Evolutionary conservation across 768 basidiomycete genomes (phyloP).

Genomic region (Amanita phalloides): DNA sequence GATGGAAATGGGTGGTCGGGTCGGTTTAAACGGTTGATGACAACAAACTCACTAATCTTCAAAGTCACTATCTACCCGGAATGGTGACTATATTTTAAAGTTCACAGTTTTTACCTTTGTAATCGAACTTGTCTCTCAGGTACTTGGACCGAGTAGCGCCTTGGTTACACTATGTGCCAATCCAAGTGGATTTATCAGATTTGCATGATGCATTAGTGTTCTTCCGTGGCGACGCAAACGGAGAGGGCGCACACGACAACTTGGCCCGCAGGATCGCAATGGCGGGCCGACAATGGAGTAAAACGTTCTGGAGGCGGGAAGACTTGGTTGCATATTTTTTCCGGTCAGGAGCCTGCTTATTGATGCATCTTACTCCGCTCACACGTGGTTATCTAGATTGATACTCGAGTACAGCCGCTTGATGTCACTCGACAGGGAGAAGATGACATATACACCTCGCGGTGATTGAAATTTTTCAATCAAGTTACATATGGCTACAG

Average conservation of each 20-base stretch:
- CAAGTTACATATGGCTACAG: not conserved
- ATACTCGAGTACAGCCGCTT: constrained; percentile 19
- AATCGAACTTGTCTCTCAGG: constrained; percentile 19
- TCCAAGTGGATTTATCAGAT: constrained; percentile 55
- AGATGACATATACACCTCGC: constrained; percentile 14
- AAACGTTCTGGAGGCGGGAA: constrained; percentile 33
- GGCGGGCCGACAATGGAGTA: constrained; percentile 21
- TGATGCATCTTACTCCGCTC: not conserved
- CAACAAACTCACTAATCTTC: constrained; percentile 52
- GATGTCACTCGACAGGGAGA: constrained; percentile 18
- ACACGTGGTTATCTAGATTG: constrained; percentile 8
- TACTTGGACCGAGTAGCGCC: constrained; percentile 46
- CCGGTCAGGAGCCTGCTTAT: constrained; percentile 24
- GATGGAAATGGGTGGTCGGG: constrained; percentile 63
- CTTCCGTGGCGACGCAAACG: constrained; percentile 54
- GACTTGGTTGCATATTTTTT: constrained; percentile 36
- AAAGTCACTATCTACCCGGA: constrained; percentile 68
- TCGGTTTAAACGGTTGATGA: constrained; percentile 57
- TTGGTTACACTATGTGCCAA: constrained; percentile 69
- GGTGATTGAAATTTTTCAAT: not conserved
- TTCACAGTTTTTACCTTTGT: not conserved
- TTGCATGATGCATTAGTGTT: constrained; percentile 64
- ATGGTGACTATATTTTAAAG: constrained; percentile 31
- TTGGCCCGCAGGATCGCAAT: constrained; percentile 41
- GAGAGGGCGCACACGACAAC: constrained; percentile 49